Percentiles rank a stretch among this genome's conserved stretches.
Evolutionary conservation across 2,329 filamentous ascomycete genomes (phyloP).

Genomic region (Neoarthrinium moseri): DNA sequence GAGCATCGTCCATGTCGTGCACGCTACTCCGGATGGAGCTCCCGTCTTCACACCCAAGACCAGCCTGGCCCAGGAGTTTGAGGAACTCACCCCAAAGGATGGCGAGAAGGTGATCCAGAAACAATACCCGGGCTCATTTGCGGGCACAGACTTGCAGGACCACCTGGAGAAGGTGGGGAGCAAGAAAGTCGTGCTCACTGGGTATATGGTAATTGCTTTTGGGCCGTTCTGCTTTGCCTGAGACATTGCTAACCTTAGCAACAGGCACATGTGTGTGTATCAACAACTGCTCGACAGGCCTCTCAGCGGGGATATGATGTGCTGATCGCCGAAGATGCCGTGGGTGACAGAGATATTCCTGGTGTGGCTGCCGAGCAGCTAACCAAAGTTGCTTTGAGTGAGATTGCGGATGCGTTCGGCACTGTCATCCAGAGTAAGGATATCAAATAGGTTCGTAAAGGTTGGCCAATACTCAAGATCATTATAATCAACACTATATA

Average conservation of each 20-base stretch:
- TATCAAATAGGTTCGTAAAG: no score
- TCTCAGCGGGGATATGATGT: slow-evolving; percentile 63
- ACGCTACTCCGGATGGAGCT: slow-evolving; percentile 57
- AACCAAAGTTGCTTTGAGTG: slow-evolving; percentile 48
- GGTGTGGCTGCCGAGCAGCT: slow-evolving; percentile 56
- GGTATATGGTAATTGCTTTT: slow-evolving; percentile 62
- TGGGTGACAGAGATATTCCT: slow-evolving; percentile 67
- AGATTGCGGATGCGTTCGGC: slow-evolving; percentile 63
- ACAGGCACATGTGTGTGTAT: slow-evolving; percentile 64
- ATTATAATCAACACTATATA: no score
- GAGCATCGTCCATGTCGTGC: slow-evolving; percentile 59
- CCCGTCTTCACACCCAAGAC: slow-evolving; percentile 67
- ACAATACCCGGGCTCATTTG: slow-evolving; percentile 57
- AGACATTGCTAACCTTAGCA: neutral
- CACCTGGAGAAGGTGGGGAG: slow-evolving; percentile 47
- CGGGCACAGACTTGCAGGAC: slow-evolving; percentile 56
- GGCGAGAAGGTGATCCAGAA: slow-evolving; percentile 60
- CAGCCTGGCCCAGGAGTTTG: slow-evolving; percentile 57
- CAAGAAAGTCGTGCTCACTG: slow-evolving; percentile 61
- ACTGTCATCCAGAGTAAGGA: slow-evolving; percentile 57
- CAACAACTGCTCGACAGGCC: slow-evolving; percentile 60
- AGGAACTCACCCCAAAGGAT: slow-evolving; percentile 51
- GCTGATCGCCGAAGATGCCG: slow-evolving; percentile 57
- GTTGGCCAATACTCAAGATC: no score
- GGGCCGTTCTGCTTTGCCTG: slow-evolving; percentile 25